Base-by-base conservation (phyloP, 2,329 filamentous ascomycete genomes). In the Pestalotiopsis sp. region DNA sequence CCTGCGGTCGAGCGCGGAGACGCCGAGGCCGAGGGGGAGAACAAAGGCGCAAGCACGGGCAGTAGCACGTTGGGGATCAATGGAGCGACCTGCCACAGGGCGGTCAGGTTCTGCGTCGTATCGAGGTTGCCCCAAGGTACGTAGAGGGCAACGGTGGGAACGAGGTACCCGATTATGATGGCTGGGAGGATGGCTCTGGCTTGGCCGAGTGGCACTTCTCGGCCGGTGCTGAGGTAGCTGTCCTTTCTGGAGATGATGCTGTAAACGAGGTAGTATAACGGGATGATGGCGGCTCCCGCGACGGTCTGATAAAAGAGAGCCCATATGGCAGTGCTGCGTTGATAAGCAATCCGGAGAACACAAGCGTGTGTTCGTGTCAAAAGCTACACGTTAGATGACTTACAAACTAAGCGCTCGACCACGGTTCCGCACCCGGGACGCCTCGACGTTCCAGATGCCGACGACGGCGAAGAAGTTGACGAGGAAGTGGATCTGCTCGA, bases 401-500 rank as follows among this genome's bases (percentile, higher is more conserved):
- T 36, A 77, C 75, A 71, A 76, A 66, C 74, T 76, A 49, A 77
- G 61, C 14, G 73, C 40, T 63, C 70, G 72, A 62, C 73, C 69
- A 4, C 68, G 59, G 60, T 75, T 74, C 45, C 74, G 65, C 11
- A 27, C 23, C 1, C 76, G 73, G 12, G 68, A 72, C 4, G 73
- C 73, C 72, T 78, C 76, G 23, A 75, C 69, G 11, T 69, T 70
- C 73, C 73, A 76, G 23, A 76, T 70, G 52, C 69, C 71, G 49
- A 77, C 68, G 57, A 76, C 67, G 27, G 72, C 71, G 45, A 75
- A 75, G 69, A 74, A 76, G 65, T 73, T 71, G 58, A 74, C 64
- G 7, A 77, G 66, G 69, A 78, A 77, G 64, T 76, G 73, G n/a
- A 70, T 40, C 71, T 78, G 76, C 69, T 77, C 75, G 17, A 72